phyloP scores from a whole-genome alignment of 1,284 basidiomycete genomes.

The Papiliotrema laurentii region DNA sequence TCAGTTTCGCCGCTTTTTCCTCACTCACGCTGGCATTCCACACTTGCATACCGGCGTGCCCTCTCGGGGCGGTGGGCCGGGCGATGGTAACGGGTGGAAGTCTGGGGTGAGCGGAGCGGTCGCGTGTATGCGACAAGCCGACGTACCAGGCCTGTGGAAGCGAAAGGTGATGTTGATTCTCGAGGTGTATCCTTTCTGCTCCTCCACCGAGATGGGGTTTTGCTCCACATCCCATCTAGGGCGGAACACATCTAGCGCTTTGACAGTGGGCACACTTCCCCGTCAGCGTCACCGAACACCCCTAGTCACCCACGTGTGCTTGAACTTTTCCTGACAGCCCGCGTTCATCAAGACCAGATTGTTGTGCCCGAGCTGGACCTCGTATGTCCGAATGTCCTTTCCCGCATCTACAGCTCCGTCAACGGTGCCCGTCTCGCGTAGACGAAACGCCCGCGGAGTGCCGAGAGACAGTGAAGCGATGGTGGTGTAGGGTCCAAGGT shows the following conservation, averaged over 20 bases:
- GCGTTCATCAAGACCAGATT: constrained; percentile 90
- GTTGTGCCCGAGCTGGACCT: constrained; percentile 77
- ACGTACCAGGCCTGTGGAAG: constrained; percentile 38
- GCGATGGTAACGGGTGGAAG: constrained; percentile 58
- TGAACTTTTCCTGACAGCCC: constrained; percentile 82
- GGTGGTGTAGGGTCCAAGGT: constrained; percentile 85
- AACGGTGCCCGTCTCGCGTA: constrained; percentile 51
- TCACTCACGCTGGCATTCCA: constrained; percentile 59
- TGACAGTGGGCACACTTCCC: constrained; percentile 66
- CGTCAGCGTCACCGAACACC: neutral
- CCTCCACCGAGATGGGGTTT: constrained; percentile 20
- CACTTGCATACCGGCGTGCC: constrained; percentile 64
- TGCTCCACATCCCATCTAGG: constrained; percentile 52
- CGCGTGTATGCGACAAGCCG: neutral
- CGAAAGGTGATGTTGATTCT: constrained; percentile 87
- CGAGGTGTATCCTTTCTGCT: constrained; percentile 56
- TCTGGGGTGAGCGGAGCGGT: constrained; percentile 54
- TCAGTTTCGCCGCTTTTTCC: neutral
- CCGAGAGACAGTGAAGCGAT: constrained; percentile 92
- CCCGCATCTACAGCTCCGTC: constrained; percentile 53
- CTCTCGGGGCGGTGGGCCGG: constrained; percentile 20
- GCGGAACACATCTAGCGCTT: constrained; percentile 67
- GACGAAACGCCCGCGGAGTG: constrained; percentile 65
- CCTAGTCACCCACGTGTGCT: constrained; percentile 50
- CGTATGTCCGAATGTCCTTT: constrained; percentile 65